Evolutionary conservation across 208 protist genomes (phyloP).

Genomic region (Vickermania ingenoplastis): DNA sequence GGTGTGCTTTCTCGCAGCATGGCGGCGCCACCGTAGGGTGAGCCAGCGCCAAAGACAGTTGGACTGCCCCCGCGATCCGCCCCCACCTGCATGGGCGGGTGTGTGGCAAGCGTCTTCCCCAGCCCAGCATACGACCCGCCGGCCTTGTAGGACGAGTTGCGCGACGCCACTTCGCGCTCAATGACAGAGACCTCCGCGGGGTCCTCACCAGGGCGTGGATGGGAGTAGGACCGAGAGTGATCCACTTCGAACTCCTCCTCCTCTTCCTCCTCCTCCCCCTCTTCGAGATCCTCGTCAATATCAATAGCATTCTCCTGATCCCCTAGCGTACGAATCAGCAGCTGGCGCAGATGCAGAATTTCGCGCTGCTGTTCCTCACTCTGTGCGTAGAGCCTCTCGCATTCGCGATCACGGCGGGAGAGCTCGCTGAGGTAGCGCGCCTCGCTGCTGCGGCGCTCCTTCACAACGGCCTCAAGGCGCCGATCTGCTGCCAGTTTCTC

Average conservation of each 20-base stretch:
- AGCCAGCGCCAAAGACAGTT: too few relatives aligned
- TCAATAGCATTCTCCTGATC: background rate
- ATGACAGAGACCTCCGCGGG: background rate
- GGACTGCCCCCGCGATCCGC: too few relatives aligned
- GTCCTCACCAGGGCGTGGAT: background rate
- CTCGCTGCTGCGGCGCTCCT: conserved; percentile 57
- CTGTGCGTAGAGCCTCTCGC: conserved; percentile 64
- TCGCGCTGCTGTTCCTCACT: conserved; percentile 77
- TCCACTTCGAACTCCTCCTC: conserved; percentile 1
- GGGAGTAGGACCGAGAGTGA: background rate
- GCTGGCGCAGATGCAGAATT: conserved; percentile 70
- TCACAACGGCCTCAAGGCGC: conserved; percentile 50
- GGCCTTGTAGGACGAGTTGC: too few relatives aligned
- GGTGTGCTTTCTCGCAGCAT: too few relatives aligned
- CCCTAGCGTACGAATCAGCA: conserved; percentile 62
- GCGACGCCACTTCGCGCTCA: background rate
- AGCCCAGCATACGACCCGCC: background rate
- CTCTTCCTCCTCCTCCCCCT: conserved; percentile 12
- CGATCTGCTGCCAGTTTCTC: conserved; percentile 42
- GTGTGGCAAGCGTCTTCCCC: background rate
- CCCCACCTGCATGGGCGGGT: too few relatives aligned
- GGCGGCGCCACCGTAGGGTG: too few relatives aligned
- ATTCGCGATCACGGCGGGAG: conserved; percentile 41
- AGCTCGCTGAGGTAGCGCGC: conserved; percentile 51
- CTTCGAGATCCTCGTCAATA: conserved; percentile 13